phyloP scores from a whole-genome alignment of 2,329 filamentous ascomycete species.

The Metarhizium guizhouense region DNA sequence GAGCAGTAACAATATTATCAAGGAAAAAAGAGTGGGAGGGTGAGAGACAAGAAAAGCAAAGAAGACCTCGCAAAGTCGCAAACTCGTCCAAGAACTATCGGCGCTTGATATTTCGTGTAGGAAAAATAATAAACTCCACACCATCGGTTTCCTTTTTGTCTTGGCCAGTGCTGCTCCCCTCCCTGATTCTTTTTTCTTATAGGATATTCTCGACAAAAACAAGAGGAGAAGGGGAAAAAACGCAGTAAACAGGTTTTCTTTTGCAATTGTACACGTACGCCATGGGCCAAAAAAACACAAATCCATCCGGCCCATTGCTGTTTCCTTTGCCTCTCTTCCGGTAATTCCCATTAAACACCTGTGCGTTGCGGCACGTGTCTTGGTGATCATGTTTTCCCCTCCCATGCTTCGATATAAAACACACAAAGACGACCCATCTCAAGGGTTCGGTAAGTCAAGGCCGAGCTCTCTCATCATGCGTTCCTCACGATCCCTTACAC shows the following conservation, averaged over 20 bases:
- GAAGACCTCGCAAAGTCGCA: neutral
- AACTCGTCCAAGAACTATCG: neutral
- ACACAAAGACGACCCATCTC: slow-evolving; percentile 5
- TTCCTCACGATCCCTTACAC: slow-evolving; percentile 6
- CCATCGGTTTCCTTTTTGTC: slow-evolving; percentile 11
- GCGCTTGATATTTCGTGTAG: slow-evolving; percentile 5
- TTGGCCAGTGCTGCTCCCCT: slow-evolving; percentile 14
- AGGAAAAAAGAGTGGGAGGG: neutral
- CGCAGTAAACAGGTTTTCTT: slow-evolving; percentile 11
- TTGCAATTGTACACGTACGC: slow-evolving; percentile 29
- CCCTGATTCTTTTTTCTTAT: slow-evolving; percentile 19
- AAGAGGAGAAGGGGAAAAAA: slow-evolving; percentile 11
- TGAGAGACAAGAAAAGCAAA: neutral
- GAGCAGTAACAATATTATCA: neutral
- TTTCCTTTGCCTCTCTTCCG: slow-evolving; percentile 5
- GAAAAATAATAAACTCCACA: slow-evolving; percentile 14
- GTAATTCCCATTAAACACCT: slow-evolving; percentile 6
- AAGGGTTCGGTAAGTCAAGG: slow-evolving; percentile 6
- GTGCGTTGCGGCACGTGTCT: slow-evolving; percentile 12
- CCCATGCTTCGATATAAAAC: slow-evolving; percentile 14
- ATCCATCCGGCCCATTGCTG: slow-evolving; percentile 5
- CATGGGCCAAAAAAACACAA: slow-evolving; percentile 11
- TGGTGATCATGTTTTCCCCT: slow-evolving; percentile 23
- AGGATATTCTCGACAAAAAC: slow-evolving; percentile 20
- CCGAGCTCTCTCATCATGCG: slow-evolving; percentile 10